phyloP scores from a whole-genome alignment of 345 rosid species.

The Dovyalis caffra region DNA sequence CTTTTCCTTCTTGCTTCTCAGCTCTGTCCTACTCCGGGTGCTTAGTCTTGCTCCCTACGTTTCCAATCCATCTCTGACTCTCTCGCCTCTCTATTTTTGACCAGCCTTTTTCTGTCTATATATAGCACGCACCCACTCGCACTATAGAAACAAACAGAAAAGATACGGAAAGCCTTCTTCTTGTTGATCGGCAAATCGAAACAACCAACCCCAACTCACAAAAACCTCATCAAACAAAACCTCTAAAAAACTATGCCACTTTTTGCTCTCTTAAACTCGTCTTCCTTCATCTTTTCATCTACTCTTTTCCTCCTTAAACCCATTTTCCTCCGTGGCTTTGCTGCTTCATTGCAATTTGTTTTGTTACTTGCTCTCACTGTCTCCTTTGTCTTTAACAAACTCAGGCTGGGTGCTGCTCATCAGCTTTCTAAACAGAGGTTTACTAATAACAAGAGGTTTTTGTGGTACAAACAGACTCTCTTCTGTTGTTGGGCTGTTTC shows the following conservation, averaged over 20 bases:
- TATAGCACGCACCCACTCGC: neutral
- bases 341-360: slow-evolving; percentile 40
- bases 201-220: neutral
- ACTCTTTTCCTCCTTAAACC: slow-evolving; percentile 38
- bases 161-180: too few relatives aligned
- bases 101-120: neutral
- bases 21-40: slow-evolving; percentile 8
- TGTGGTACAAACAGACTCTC: slow-evolving; percentile 42
- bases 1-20: neutral
- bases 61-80: slow-evolving; percentile 13
- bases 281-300: slow-evolving; percentile 27
- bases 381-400: slow-evolving; percentile 35
- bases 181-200: neutral
- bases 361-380: slow-evolving; percentile 40
- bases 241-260: slow-evolving; percentile 29
- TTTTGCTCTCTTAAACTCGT: slow-evolving; percentile 1
- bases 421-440: slow-evolving; percentile 22
- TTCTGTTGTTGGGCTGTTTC: slow-evolving; percentile 55
- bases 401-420: slow-evolving; percentile 24
- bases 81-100: too few relatives aligned
- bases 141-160: too few relatives aligned
- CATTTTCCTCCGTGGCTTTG: slow-evolving; percentile 38
- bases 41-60: slow-evolving; percentile 35
- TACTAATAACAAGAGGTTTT: neutral
- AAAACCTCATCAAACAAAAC: neutral